phyloP scores from a whole-genome alignment of 2,329 filamentous ascomycete species.

The Aspergillus sp. region DNA sequence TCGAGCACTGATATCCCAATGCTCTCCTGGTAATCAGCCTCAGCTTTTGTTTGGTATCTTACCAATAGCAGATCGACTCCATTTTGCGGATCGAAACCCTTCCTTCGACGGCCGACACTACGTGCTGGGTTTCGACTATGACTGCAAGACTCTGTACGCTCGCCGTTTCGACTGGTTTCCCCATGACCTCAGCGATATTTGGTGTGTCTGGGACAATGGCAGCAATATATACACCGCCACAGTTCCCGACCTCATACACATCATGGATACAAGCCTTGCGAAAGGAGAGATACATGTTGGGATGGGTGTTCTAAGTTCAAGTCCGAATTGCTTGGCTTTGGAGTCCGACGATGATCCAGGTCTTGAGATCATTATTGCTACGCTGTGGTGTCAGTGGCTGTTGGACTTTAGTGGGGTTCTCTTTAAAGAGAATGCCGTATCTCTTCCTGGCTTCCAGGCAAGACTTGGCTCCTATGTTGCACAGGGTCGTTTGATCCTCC shows the following conservation, averaged over 20 bases:
- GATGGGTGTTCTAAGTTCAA: conserved; percentile 26
- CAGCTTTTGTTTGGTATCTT: conserved; percentile 24
- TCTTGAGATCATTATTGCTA: conserved; percentile 32
- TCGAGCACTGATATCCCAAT: conserved; percentile 6
- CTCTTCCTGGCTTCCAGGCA: conserved; percentile 10
- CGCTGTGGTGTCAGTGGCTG: conserved; percentile 32
- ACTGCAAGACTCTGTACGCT: conserved; percentile 21
- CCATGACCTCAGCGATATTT: conserved; percentile 22
- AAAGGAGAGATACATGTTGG: conserved; percentile 17
- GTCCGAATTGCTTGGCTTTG: conserved; percentile 18
- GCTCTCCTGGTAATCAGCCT: conserved; percentile 15
- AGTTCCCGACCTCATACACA: conserved; percentile 21
- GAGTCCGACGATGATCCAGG: conserved; percentile 25
- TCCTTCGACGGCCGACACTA: conserved; percentile 24
- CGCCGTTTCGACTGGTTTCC: conserved; percentile 28
- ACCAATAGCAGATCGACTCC: conserved; percentile 22
- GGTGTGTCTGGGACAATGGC: conserved; percentile 28
- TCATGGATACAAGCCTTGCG: conserved; percentile 23
- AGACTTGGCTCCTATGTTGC: conserved; percentile 19
- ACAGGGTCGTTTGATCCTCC: conserved; percentile 26
- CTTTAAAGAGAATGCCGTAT: conserved; percentile 12
- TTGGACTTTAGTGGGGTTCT: conserved; percentile 27
- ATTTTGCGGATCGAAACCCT: conserved; percentile 12
- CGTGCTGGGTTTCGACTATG: conserved; percentile 30
- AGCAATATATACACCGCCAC: conserved; percentile 23